Conservation (phyloP, 371 early-diverging fungal species). For the Saksenaea vasiformis region DNA sequence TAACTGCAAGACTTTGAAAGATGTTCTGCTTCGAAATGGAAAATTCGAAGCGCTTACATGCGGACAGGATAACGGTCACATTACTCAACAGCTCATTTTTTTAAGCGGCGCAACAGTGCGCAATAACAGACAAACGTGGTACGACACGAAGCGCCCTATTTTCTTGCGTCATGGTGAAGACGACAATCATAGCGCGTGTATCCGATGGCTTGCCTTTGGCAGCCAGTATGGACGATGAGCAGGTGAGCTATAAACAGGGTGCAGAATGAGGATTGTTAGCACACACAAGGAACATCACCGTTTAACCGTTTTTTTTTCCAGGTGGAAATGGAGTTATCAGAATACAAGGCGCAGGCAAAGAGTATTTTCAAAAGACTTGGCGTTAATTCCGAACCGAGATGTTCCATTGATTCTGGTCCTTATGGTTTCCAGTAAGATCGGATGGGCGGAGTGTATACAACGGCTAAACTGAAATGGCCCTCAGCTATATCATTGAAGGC, state of each 20-base stretch:
- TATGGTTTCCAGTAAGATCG: slow-evolving; percentile 83
- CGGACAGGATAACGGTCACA: no score
- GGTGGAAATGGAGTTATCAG: slow-evolving; percentile 80
- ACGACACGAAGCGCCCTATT: not conserved
- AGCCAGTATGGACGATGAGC: slow-evolving; percentile 97
- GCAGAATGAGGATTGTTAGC: not conserved
- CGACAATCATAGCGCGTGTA: slow-evolving; percentile 93
- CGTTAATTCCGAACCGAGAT: slow-evolving; percentile 84
- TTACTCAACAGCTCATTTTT: no score
- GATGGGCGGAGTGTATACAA: not conserved
- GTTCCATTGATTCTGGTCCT: slow-evolving; percentile 93
- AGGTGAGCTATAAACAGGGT: slow-evolving; percentile 53
- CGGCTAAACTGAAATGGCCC: not conserved
- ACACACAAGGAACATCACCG: not conserved
- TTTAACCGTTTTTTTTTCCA: slow-evolving; percentile 17
- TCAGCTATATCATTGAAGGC: slow-evolving; percentile 91
- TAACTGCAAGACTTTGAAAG: no score
- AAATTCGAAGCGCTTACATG: no score
- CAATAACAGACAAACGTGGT: no score
- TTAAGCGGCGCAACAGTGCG: no score
- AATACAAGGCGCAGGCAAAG: slow-evolving; percentile 94
- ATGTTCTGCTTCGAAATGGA: no score
- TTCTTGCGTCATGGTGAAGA: slow-evolving; percentile 79
- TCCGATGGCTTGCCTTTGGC: slow-evolving; percentile 95
- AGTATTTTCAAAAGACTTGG: slow-evolving; percentile 85